Base-by-base conservation (phyloP, 495 filamentous ascomycete species). In the Annulohypoxylon stygium region DNA sequence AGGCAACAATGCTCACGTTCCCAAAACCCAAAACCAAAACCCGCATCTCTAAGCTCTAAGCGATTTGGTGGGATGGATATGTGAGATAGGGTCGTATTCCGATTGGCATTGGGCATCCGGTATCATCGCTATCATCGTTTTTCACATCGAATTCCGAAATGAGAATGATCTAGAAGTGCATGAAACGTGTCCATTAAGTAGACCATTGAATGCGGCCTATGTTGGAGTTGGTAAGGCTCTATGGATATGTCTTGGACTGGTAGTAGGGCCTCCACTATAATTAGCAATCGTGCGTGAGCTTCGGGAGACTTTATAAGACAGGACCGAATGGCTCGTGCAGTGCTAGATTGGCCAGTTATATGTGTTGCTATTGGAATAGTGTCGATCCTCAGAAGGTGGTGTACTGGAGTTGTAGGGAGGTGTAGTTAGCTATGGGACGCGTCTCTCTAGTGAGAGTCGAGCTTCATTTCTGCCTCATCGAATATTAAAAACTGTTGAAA, bases 181-280 rank as follows among this genome's bases (percentile, higher is more conserved):
- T 61, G 58, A 61, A 61, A 61, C 58, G 58, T 61, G 58, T 61
- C 36, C 26, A 41, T 30, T 41, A 33, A 45, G 12, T 20, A 23
- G 20, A 23, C 58, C 58, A 61, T 45, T 47, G 12, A 45, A 61
- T 61, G 3, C 8, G 36, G 20, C n/a, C 33, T 25, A 55, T 47
- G 43, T 47, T 47, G 43, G 30, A 57, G 53, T 7, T 33, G 33
- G 53, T n/a, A 36, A 37, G 16, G 53, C 33, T 57, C 53, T 33
- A 47, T 47, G 43, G 43, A 47, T 47, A n/a, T n/a, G n/a, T 30
- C 25, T 55, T 34, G 34, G 14, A 55, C 25, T 30, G 33, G 25
- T 30, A 55, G 43, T 9, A 47, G 18, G 16, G 18, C 43, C 43
- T 47, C 43, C 43, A 47, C 43, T 47, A 47, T 47, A 47, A 47